Base-by-base conservation (phyloP, 2,329 filamentous ascomycete genomes). In the Fusarium sp. region DNA sequence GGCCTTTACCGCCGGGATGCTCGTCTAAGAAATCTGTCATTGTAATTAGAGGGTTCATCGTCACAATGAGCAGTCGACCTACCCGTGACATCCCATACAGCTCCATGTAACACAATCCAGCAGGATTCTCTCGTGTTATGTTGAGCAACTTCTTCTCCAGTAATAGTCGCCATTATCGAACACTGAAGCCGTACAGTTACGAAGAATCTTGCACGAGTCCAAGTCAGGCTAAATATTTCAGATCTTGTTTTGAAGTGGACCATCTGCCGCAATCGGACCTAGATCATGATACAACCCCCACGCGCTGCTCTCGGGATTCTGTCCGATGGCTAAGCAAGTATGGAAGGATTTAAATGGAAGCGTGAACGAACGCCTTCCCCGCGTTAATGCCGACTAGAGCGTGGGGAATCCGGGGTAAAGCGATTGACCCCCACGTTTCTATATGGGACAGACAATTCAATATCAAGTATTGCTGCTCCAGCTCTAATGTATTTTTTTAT, bases 41-140 rank as follows among this genome's bases (percentile, higher is more conserved):
- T n/a, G 20, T n/a, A 10, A n/a, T 15, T 23, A 21, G 29, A 23
- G 31, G 20, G 6, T 24, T 42, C 4, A 8, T 3, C 6, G 12
- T 21, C 20, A 11, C 3, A 3, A 8, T n/a, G 9, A 20, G 15
- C 15, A 13, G 9, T 7, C 24, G 21, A 11, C 41, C 8, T 37
- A 38, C 52, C 41, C 8, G 52, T 55, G 18, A 55, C 52, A 28
- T 55, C 41, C 39, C 41, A 55, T 4, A 44, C 52, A 21, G 16
- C 13, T 8, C 52, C 52, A 13, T 55, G 52, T n/a, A 55, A 18
- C 18, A 55, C 52, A n/a, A 55, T 38, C 52, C 52, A 55, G 15
- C 52, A 55, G 18, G 52, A 55, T 11, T 55, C 39, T 23, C 3
- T 23, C 10, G 16, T 44, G 21, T 38, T 46, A 16, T 55, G 52